A percentile compares a stretch with the other conserved stretches of the same genome.
Evolutionary conservation across 2,329 filamentous ascomycete species (phyloP).

Genomic region (Phialemoniopsis sp.): DNA sequence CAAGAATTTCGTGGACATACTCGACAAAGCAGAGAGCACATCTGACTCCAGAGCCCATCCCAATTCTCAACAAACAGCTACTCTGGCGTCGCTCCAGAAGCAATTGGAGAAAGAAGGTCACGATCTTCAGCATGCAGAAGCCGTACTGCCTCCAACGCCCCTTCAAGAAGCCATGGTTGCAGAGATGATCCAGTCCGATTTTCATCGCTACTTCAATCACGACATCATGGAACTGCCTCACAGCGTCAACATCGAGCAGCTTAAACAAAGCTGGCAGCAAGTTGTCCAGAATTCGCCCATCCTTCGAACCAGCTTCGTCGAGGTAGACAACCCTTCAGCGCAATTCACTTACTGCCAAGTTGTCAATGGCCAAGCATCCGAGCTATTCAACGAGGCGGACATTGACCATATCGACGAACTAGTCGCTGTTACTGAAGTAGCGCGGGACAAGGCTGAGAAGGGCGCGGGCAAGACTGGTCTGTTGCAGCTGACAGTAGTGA

Average conservation of each 20-base stretch:
- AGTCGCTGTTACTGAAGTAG: slow-evolving; percentile 25
- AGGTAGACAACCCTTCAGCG: slow-evolving; percentile 57
- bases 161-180: slow-evolving; percentile 84
- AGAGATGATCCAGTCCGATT: slow-evolving; percentile 74
- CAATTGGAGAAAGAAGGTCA: slow-evolving; percentile 28
- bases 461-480: slow-evolving; percentile 31
- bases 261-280: slow-evolving; percentile 57
- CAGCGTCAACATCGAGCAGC: slow-evolving; percentile 46
- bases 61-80: background rate
- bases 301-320: slow-evolving; percentile 68
- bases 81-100: slow-evolving; percentile 22
- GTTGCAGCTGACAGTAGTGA: slow-evolving; percentile 44
- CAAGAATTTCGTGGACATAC: slow-evolving; percentile 44
- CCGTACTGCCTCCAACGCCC: slow-evolving; percentile 70
- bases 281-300: slow-evolving; percentile 64
- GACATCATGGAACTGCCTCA: slow-evolving; percentile 63
- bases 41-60: background rate
- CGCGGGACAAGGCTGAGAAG: slow-evolving; percentile 29
- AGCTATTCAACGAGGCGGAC: slow-evolving; percentile 13
- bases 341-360: slow-evolving; percentile 46
- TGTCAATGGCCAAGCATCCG: slow-evolving; percentile 20
- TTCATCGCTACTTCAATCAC: slow-evolving; percentile 79
- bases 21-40: slow-evolving; percentile 1
- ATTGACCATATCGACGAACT: slow-evolving; percentile 27
- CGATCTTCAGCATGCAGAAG: slow-evolving; percentile 40